A percentile compares a stretch with the other conserved stretches of the same genome.
Evolutionary conservation across 305 asterid genomes (phyloP).

Genomic region (Striga hermonthica): DNA sequence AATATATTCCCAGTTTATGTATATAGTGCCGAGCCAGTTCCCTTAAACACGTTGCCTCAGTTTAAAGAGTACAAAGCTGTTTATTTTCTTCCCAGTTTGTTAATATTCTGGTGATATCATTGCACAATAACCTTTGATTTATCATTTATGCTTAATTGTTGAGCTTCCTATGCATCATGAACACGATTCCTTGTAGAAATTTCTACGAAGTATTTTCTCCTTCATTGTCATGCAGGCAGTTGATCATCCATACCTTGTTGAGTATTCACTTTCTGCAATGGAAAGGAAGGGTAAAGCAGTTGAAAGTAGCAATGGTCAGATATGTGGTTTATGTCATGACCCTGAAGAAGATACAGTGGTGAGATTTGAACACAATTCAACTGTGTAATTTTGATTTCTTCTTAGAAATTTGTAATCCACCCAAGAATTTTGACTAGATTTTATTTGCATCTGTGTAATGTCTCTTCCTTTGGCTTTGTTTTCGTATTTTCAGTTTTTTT

Average conservation of each 20-base stretch:
- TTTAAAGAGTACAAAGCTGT: too few relatives aligned
- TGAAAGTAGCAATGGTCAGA: conserved; percentile 45
- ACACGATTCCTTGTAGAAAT: conserved; percentile 7
- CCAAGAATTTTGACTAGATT: background rate
- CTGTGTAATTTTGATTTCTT: conserved; percentile 18
- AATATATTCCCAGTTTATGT: background rate
- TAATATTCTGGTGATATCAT: background rate
- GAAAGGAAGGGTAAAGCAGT: conserved; percentile 51
- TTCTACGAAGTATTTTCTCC: conserved; percentile 29
- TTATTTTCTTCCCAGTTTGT: background rate
- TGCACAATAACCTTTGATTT: background rate
- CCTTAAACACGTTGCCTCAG: too few relatives aligned
- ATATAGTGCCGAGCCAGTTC: too few relatives aligned
- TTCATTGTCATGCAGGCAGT: conserved; percentile 64
- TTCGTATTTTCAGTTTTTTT: conserved; percentile 4
- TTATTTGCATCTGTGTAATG: conserved; percentile 16
- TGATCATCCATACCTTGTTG: conserved; percentile 96
- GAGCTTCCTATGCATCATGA: conserved; percentile 12
- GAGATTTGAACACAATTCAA: conserved; percentile 33
- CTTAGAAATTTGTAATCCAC: conserved; percentile 2
- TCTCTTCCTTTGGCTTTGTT: background rate
- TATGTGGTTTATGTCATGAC: conserved; percentile 69
- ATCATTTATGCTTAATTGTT: background rate
- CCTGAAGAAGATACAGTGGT: conserved; percentile 78
- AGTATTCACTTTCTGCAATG: conserved; percentile 64